These are phyloP conservation scores for Alternaria incomplexa DNA, from an alignment of 2,329 filamentous ascomycete genomes.

Conservation along the genomic window DNA sequence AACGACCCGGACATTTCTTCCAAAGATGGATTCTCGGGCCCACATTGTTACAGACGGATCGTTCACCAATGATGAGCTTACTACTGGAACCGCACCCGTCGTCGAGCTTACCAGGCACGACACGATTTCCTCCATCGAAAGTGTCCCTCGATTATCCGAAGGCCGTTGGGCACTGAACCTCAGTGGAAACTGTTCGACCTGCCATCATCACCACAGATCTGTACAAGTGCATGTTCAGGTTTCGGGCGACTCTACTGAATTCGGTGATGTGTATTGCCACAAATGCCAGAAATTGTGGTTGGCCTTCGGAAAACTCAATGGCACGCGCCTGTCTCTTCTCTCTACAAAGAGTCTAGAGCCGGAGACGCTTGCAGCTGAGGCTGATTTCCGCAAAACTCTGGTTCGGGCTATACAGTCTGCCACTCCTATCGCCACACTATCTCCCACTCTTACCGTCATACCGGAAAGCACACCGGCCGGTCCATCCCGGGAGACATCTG, in stretches of 20 bases:
- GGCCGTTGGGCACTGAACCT: constrained; percentile 31
- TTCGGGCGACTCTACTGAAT: constrained; percentile 11
- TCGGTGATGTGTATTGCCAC: constrained; percentile 30
- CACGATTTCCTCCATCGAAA: constrained; percentile 26
- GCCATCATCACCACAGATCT: constrained; percentile 36
- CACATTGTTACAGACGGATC: background rate
- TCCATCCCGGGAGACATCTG: constrained; percentile 17
- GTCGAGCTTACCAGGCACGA: constrained; percentile 14
- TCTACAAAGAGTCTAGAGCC: constrained; percentile 26
- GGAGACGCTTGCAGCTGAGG: constrained; percentile 22
- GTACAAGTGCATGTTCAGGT: constrained; percentile 25
- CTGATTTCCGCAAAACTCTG: constrained; percentile 22
- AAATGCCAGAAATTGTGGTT: constrained; percentile 32
- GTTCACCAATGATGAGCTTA: background rate
- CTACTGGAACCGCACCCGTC: background rate
- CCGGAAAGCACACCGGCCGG: constrained; percentile 18
- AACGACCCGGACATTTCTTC: background rate
- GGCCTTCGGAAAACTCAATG: constrained; percentile 30
- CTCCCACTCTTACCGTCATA: constrained; percentile 20
- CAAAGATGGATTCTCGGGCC: constrained; percentile 11
- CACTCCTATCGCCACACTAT: constrained; percentile 22
- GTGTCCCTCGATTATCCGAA: constrained; percentile 18
- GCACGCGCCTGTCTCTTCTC: constrained; percentile 33
- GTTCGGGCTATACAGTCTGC: constrained; percentile 28
- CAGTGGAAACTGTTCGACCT: constrained; percentile 37